Percentiles rank a stretch among this genome's conserved stretches.
Evolutionary conservation across 805 yeast genomes (phyloP).

Genomic region (Ogataea trehaloabstinens): DNA sequence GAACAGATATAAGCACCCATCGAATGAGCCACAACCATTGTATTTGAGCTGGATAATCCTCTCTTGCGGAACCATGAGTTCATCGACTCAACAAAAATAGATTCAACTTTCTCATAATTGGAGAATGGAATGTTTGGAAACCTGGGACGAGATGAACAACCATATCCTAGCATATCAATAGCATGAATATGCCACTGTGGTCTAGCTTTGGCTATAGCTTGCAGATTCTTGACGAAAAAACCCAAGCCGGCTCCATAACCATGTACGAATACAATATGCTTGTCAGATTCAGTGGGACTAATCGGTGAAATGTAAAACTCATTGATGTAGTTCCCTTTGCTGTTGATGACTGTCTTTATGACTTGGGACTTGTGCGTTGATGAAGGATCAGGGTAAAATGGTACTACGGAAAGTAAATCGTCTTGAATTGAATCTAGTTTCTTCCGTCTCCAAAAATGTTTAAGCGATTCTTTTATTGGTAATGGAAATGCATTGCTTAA

Average conservation of each 20-base stretch:
- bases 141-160: constrained; percentile 78
- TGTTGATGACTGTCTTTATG: constrained; percentile 54
- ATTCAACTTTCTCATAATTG: constrained; percentile 50
- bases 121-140: constrained; percentile 44
- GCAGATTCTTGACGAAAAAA: constrained; percentile 71
- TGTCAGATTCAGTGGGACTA: constrained; percentile 12
- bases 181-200: constrained; percentile 77
- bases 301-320: constrained; percentile 64
- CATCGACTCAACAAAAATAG: constrained; percentile 63
- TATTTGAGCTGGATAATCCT: constrained; percentile 36
- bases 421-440: constrained; percentile 34
- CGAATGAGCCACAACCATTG: constrained; percentile 78
- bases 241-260: constrained; percentile 95
- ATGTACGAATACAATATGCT: constrained; percentile 74
- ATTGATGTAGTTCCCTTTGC: constrained; percentile 54
- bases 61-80: constrained; percentile 58
- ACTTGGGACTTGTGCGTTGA: constrained; percentile 45
- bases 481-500: constrained; percentile 59
- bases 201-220: constrained; percentile 27
- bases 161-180: constrained; percentile 86
- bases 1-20: constrained; percentile 86
- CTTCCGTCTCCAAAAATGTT: constrained; percentile 42
- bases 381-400: constrained; percentile 57
- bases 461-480: constrained; percentile 46
- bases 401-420: constrained; percentile 49